Base-by-base conservation (phyloP, 1,284 basidiomycete genomes). In the Ceratobasidium sp. region DNA sequence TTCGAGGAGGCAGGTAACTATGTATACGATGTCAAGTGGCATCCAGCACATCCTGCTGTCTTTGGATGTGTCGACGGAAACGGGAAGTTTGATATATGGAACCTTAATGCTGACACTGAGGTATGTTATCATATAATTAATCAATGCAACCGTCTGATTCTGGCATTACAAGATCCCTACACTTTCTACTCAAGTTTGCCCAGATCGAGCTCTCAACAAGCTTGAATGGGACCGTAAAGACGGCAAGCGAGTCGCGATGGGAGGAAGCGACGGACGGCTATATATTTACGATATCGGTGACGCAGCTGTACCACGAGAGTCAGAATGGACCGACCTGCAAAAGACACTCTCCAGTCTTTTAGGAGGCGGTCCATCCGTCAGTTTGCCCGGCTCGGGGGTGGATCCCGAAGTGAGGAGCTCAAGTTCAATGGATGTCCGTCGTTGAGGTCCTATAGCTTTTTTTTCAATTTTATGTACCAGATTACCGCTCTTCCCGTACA, bases 1-100 rank as follows among this genome's bases (percentile, higher is more conserved):
- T 97, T 98, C 77, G 96, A 99, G 77, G 96, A 98, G 80, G 91
- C 94, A 12, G 94, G 95, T 79, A 97, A 99, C 80, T 98, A 98
- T 79, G 94, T 99, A n/a, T 98, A 97, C 81, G 97, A 98, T 81
- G 96, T 96, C 60, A 92, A 91, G 79, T 99, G 97, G 97, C 96
- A 98, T 80, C 95, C 96, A 1, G 84, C 88, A 30, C 96, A 99
- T 80, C 97, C 97, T 3, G 94, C 96, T 0, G 75, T 97, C 52
- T 99, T 99, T 80, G 97, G 92, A 16, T 90, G 89, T 3, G 97
- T 95, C 1, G 96, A 99, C 80, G 97, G 96, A 0, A 91, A 92
- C 1, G 97, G 97, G 39, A 92, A 91, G 78, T 96, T 99, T 80
- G 95, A 98, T 79, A 78, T 99, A 57, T 99, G 96, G 94, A 97